These are phyloP conservation scores for Agroathelia rolfsii DNA, from an alignment of 1,284 basidiomycete genomes.

Conservation along the genomic window DNA sequence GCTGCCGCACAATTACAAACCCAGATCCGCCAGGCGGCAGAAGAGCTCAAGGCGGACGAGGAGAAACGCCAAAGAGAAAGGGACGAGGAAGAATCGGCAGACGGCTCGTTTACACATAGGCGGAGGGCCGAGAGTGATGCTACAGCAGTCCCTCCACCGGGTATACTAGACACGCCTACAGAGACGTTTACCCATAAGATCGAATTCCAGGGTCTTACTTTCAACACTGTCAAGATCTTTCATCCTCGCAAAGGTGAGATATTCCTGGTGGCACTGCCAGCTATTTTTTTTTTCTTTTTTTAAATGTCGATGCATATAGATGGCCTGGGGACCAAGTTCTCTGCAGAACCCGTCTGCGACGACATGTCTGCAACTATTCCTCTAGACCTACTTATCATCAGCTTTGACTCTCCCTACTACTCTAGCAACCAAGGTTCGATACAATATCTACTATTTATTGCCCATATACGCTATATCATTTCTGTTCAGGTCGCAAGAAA, in stretches of 20 bases:
- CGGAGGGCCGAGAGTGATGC: slow-evolving; percentile 57
- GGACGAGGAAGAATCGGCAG: slow-evolving; percentile 40
- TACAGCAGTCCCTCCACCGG: slow-evolving; percentile 44
- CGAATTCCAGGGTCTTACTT: slow-evolving; percentile 45
- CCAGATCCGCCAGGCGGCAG: slow-evolving; percentile 50
- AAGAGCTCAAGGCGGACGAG: slow-evolving; percentile 52
- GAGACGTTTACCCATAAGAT: slow-evolving; percentile 53
- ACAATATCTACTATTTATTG: background rate
- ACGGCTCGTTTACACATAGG: too few species aligned
- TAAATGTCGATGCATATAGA: slow-evolving; percentile 27
- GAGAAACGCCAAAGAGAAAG: slow-evolving; percentile 39
- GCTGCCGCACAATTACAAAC: slow-evolving; percentile 36
- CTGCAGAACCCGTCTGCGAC: slow-evolving; percentile 64
- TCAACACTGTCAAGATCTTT: slow-evolving; percentile 58
- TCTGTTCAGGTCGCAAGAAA: slow-evolving; percentile 43
- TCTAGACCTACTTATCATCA: slow-evolving; percentile 56
- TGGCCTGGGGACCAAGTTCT: slow-evolving; percentile 51
- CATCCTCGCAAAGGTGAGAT: slow-evolving; percentile 53
- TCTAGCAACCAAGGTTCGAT: slow-evolving; percentile 45
- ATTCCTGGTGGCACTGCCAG: slow-evolving; percentile 1
- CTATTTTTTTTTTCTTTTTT: background rate
- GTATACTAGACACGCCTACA: slow-evolving; percentile 44
- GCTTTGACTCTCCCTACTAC: slow-evolving; percentile 61
- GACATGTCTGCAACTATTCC: slow-evolving; percentile 43
- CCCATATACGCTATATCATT: slow-evolving; percentile 1